Conservation (phyloP, 305 asterid genomes). For the Fraxinus platypoda region DNA sequence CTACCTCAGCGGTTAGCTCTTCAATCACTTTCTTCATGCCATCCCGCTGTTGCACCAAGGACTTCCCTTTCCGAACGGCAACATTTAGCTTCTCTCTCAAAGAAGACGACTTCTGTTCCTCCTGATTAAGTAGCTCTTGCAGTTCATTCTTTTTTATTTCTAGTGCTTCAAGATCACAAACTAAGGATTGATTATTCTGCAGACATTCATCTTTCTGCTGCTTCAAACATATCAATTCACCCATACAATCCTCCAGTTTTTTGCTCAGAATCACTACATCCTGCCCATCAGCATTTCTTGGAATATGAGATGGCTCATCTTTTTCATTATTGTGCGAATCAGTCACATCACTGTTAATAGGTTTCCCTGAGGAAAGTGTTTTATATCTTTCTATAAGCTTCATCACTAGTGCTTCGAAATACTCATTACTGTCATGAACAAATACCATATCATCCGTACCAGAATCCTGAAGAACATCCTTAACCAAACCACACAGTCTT, state of each 20-base stretch:
- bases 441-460: conserved; percentile 40
- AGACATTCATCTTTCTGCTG: conserved; percentile 58
- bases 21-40: conserved; percentile 78
- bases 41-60: conserved; percentile 85
- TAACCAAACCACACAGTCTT: conserved; percentile 57
- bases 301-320: conserved; percentile 32
- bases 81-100: conserved; percentile 83
- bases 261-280: conserved; percentile 42
- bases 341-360: conserved; percentile 37
- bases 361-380: conserved; percentile 38
- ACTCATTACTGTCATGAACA: conserved; percentile 47
- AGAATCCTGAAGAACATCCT: conserved; percentile 58
- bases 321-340: conserved; percentile 39
- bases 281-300: conserved; percentile 43
- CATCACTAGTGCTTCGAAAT: conserved; percentile 54
- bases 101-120: conserved; percentile 79
- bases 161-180: conserved; percentile 55
- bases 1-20: conserved; percentile 62
- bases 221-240: conserved; percentile 56
- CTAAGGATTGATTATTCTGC: conserved; percentile 53
- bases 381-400: conserved; percentile 61
- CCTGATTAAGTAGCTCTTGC: conserved; percentile 67
- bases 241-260: conserved; percentile 55
- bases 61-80: conserved; percentile 94
- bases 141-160: conserved; percentile 55